Base-by-base conservation (phyloP, 1,284 basidiomycete genomes). In the Melampsora americana region DNA sequence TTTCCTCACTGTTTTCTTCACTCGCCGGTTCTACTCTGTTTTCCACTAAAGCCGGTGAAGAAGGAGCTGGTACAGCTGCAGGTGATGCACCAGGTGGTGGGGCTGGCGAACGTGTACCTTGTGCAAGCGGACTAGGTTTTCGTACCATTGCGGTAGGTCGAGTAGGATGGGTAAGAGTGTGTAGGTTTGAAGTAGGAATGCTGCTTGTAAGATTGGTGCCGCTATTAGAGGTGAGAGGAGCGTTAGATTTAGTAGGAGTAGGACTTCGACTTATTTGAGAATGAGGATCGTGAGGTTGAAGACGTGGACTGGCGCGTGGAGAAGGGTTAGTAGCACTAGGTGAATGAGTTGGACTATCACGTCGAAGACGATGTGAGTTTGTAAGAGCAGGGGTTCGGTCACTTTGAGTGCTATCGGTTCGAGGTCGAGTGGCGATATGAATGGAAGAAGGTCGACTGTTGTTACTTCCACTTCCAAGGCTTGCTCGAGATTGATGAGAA, bases 51-150 rank as follows among this genome's bases (percentile, higher is more conserved):
- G 30, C 44, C 44, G 26, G 66, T n/a, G 66, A 53, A 53, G 28
- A 68, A 53, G 26, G 66, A 50, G 48, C 50, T 32, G 18, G 66
- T 68, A 32, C 48, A 68, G 18, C 48, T 53, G 14, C 32, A 68
- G 14, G 66, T 53, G 66, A 39, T 28, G 30, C 66, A 32, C n/a
- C 56, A 53, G 18, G 66, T 53, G 44, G 66, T 44, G 14, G 35
- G 16, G 35, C 44, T 48, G 46, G 67, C 16, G 44, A 30, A 59
- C n/a, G n/a, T 42, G 32, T 16, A 26, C n/a, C 42, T 60, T 71
- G 69, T 62, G 69, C 69, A 26, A 71, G 42, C 7, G 69, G 69
- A 71, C 69, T 71, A 42, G 69, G 64, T 62, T 56, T 50, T 42
- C 69, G 69, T 39, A 71, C 69, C 68, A 69, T 69, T 16, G 56